phyloP scores from a whole-genome alignment of 2,329 filamentous ascomycete species.

The Pseudogymnoascus sp. region DNA sequence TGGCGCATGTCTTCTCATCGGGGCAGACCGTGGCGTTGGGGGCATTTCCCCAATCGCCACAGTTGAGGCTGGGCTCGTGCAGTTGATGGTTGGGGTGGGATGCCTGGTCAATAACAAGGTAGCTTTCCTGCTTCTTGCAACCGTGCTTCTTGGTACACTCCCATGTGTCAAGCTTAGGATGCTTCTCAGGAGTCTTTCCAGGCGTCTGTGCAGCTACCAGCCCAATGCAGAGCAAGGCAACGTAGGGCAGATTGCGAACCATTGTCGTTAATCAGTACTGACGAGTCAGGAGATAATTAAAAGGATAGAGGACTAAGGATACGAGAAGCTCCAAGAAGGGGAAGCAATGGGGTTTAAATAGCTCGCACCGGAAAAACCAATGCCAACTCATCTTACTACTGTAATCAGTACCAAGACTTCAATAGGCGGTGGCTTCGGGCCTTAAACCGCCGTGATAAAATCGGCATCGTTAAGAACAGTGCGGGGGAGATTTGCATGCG shows the following conservation, averaged over 20 bases:
- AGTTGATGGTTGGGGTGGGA: conserved; percentile 40
- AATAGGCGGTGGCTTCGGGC: conserved; percentile 3
- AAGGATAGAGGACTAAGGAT: background rate
- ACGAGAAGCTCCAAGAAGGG: background rate
- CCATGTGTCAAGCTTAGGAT: conserved; percentile 44
- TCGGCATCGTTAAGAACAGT: background rate
- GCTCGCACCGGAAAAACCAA: background rate
- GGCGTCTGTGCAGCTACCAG: conserved; percentile 31
- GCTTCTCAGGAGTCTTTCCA: conserved; percentile 37
- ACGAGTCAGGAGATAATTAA: background rate
- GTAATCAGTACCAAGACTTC: background rate
- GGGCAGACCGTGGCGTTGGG: conserved; percentile 41
- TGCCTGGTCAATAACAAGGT: conserved; percentile 43
- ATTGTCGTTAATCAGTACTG: background rate
- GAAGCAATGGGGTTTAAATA: background rate
- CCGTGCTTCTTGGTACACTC: conserved; percentile 44
- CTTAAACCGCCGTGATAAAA: conserved; percentile 8
- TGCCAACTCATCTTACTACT: background rate
- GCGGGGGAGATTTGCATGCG: conserved; percentile 9
- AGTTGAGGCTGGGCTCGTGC: conserved; percentile 28
- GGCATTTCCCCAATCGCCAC: conserved; percentile 28
- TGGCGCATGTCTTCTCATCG: conserved; percentile 41
- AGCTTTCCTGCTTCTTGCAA: conserved; percentile 40
- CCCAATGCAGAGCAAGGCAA: conserved; percentile 1
- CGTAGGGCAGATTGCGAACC: conserved; percentile 3